Conservation (phyloP, 306 rosid genomes). For the Cajanus cajan region DNA sequence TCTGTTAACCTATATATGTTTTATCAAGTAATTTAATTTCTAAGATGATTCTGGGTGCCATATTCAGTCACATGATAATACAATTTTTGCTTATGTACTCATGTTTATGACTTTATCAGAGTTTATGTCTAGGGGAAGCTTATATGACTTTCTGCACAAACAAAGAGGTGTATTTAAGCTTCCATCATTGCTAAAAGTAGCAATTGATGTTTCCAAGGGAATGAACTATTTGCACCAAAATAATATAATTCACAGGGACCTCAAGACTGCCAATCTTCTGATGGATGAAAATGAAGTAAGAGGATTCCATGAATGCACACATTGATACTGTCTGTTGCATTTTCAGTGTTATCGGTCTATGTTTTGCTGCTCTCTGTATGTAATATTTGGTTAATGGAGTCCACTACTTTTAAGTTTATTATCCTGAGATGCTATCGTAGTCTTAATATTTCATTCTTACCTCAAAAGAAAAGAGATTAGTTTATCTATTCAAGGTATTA, state of each 20-base stretch:
- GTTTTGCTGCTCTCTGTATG: conserved; percentile 9
- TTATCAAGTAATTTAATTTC: conserved; percentile 24
- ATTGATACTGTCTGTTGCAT: conserved; percentile 25
- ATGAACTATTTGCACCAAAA: conserved; percentile 98
- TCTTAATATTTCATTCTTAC: not conserved
- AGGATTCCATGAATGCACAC: conserved; percentile 31
- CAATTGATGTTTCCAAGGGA: conserved; percentile 93
- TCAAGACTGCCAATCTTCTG: conserved; percentile 99
- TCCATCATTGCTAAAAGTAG: conserved; percentile 89
- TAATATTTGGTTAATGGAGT: conserved; percentile 17
- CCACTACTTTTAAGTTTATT: not conserved
- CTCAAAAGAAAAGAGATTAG: not conserved
- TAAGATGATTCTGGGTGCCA: conserved; percentile 36
- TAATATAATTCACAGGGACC: conserved; percentile 97
- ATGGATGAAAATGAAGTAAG: conserved; percentile 99
- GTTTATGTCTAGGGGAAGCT: conserved; percentile 95
- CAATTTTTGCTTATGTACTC: conserved; percentile 37
- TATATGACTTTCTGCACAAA: conserved; percentile 94
- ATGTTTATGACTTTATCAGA: conserved; percentile 61
- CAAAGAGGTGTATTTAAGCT: conserved; percentile 88
- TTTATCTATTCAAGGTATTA: not conserved
- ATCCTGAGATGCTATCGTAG: not conserved
- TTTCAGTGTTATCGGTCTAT: conserved; percentile 24
- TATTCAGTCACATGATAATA: conserved; percentile 26
- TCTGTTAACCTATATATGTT: conserved; percentile 22